Evolutionary conservation across 208 protist species (phyloP).

Genomic region (Novymonas esmeraldas): DNA sequence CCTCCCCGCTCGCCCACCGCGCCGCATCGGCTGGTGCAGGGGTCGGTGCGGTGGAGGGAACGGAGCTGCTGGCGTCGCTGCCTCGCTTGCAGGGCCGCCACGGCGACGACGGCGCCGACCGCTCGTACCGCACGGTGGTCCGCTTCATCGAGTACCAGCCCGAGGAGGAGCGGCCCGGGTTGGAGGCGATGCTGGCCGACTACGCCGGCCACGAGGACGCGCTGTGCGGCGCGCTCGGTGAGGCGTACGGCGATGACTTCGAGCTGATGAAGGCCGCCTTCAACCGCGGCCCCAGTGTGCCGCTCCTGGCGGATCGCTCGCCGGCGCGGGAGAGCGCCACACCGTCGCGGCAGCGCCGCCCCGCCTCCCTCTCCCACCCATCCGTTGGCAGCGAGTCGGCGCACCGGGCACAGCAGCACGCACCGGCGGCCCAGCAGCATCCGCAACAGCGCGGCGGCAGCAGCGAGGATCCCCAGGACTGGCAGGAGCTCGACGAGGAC

Average conservation of each 20-base stretch:
- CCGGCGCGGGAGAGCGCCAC: slow-evolving; percentile 2
- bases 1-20: slow-evolving; percentile 2
- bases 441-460: neutral
- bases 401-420: neutral
- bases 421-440: neutral
- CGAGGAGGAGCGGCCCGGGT: slow-evolving; percentile 31
- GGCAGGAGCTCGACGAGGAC: neutral
- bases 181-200: slow-evolving; percentile 59
- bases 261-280: slow-evolving; percentile 38
- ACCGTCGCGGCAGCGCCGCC: slow-evolving; percentile 3
- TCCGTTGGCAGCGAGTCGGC: neutral
- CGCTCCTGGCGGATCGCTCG: slow-evolving; percentile 14
- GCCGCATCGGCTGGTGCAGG: neutral
- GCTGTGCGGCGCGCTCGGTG: slow-evolving; percentile 63
- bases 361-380: neutral
- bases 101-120: slow-evolving; percentile 37
- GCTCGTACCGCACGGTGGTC: slow-evolving; percentile 56
- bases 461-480: neutral
- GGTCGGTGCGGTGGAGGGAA: slow-evolving; percentile 46
- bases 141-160: slow-evolving; percentile 77
- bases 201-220: slow-evolving; percentile 67
- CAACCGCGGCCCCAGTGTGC: neutral
- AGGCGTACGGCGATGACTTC: slow-evolving; percentile 67
- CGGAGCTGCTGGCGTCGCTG: slow-evolving; percentile 67
- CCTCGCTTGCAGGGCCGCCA: slow-evolving; percentile 67